Evolutionary conservation across 2,329 filamentous ascomycete species (phyloP), one percentile per base, ranked within the genome.

Genomic region (Emmonsia crescens): DNA sequence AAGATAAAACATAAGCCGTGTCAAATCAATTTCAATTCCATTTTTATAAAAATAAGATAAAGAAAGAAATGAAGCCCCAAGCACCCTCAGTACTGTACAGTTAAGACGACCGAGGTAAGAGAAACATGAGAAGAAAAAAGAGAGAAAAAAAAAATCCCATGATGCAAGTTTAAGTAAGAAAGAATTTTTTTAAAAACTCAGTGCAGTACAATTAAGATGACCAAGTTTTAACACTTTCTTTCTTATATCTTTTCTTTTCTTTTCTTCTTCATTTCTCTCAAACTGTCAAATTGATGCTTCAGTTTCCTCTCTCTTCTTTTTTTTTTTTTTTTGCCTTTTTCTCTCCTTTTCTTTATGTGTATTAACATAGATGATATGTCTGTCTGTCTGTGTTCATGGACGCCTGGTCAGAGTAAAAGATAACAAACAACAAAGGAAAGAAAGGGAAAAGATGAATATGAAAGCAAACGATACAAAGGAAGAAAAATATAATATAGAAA

Each of bases 151-250:
- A 21, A 55, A 42, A 38, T 44, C 3, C 62, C 67, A 71, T 67
- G 71, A 67, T 69, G 71, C 69, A 65, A 65, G 67, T n/a, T n/a
- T n/a, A 66, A 64, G 60, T 65, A 60, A 49, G 58, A 65, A 62
- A 36, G 51, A 58, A 40, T 29, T 5, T 16, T 42, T 16, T 14
- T 64, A 46, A 44, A 38, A 59, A 54, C 63, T 57, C 67, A 73
- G 72, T 74, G 62, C 72, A 68, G 67, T 71, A 60, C 72, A 74
- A 56, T 68, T 21, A 74, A 74, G 72, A 73, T 65, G 72, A 74
- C 72, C 72, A 64, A 69, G 65, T 56, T 61, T 52, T 58, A 60
- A n/a, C n/a, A n/a, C n/a, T 51, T 44, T 61, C 60, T n/a, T 24
- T 29, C 5, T n/a, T n/a, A n/a, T n/a, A n/a, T n/a, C n/a, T 9